Conservation (phyloP, 2,329 filamentous ascomycete genomes). For the Aspergillus uvarum region DNA sequence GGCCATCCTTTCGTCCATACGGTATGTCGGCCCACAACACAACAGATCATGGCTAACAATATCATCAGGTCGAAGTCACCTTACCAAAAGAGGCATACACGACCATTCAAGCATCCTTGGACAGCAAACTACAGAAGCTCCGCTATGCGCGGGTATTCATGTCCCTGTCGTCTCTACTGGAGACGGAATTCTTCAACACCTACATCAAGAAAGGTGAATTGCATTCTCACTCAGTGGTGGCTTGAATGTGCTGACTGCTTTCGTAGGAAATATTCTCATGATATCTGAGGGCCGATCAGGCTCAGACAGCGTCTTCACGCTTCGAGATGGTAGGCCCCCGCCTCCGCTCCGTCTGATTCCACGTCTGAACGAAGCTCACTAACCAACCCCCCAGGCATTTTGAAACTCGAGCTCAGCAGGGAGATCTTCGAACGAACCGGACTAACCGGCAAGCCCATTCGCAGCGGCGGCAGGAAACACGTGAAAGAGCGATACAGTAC, state of each 20-base stretch:
- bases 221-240: not conserved
- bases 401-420: constrained; percentile 76
- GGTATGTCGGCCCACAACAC: not conserved
- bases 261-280: constrained; percentile 73
- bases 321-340: constrained; percentile 62
- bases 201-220: constrained; percentile 74
- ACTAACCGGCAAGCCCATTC: constrained; percentile 68
- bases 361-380: constrained; percentile 1
- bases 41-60: constrained; percentile 1
- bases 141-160: constrained; percentile 70
- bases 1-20: constrained; percentile 68
- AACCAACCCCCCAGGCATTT: constrained; percentile 52
- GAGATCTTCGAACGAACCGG: constrained; percentile 81
- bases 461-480: constrained; percentile 60
- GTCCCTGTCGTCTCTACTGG: constrained; percentile 68
- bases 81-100: constrained; percentile 65
- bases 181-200: constrained; percentile 74
- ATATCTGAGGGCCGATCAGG: constrained; percentile 73
- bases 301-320: constrained; percentile 69
- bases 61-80: constrained; percentile 59
- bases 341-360: not conserved
- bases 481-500: constrained; percentile 72
- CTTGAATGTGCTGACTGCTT: not conserved
- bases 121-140: constrained; percentile 38
- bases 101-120: constrained; percentile 55